Evolutionary conservation across 257 asterid genomes (phyloP).

Genomic region (Ligustrum vulgare): DNA sequence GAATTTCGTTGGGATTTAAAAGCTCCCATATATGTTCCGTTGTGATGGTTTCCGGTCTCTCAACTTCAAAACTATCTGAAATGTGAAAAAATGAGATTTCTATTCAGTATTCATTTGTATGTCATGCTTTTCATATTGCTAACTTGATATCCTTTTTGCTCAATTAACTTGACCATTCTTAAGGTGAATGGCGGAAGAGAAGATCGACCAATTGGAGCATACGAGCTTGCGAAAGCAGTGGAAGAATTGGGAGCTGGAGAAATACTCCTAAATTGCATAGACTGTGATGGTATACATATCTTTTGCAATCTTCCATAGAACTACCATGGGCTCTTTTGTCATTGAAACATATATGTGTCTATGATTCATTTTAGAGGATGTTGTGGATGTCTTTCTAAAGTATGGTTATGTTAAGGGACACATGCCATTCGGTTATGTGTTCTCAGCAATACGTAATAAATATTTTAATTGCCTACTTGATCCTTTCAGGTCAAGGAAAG

Average conservation of each 20-base stretch:
- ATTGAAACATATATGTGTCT: neutral
- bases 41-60: neutral
- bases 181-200: constrained; percentile 97
- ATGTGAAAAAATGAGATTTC: neutral
- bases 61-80: neutral
- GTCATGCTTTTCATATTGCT: neutral
- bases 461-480: constrained; percentile 12
- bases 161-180: constrained; percentile 13
- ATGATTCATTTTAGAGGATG: neutral
- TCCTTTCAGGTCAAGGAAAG: constrained; percentile 82
- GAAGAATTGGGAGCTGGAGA: constrained; percentile 99
- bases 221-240: constrained; percentile 94
- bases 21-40: neutral
- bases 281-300: constrained; percentile 76
- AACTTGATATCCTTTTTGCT: constrained; percentile 7
- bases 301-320: neutral
- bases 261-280: constrained; percentile 89
- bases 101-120: neutral
- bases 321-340: neutral
- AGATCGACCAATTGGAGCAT: constrained; percentile 95
- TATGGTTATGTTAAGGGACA: neutral
- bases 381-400: neutral
- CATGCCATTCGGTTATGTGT: neutral
- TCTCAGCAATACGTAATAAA: constrained; percentile 1
- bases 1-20: neutral